Evolutionary conservation across 2,329 filamentous ascomycete species (phyloP), one percentile per base, ranked within the genome.

Genomic region (Fusarium sp.): DNA sequence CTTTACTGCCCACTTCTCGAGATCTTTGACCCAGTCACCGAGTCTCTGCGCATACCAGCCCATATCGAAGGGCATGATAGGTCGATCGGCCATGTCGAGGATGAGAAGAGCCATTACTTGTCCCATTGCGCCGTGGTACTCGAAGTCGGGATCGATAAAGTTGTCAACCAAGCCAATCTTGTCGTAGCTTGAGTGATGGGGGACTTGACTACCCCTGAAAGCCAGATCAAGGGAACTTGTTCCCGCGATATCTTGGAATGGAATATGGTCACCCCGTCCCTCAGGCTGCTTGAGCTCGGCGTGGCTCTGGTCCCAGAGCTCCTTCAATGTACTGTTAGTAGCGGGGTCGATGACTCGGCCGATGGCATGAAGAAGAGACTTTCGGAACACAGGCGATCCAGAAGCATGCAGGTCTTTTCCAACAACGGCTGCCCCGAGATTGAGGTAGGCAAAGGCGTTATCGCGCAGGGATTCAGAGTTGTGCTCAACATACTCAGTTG

Each of bases 401-500:
- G 91, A 85, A 12, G 93, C 95, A 70, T 88, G 87, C 77, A 99
- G 94, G 14, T 91, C 85, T 57, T 85, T 82, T 9, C 96, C 96
- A 4, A 88, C 88, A 7, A 98, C 91, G 37, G 92, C 95, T 3
- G 91, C 89, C 78, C 95, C 95, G 42, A 99, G 90, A 77, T 99
- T 99, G 71, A 99, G 86, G 77, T 99, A 99, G 13, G 93, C 95
- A 70, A 93, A 90, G 0, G 89, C 95, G 74, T 96, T 88, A 20
- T 87, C 84, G 44, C 93, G 91, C 10, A 99, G 85, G 6, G 83
- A 80, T 1, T 95, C 90, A 32, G 94, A 85, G 73, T 95, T 91
- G 49, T 92, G 91, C 82, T 99, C 96, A 48, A 99, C 96, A 76
- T 92, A 95, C 80, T 99, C 96, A 3, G 96, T 98, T 14, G 94